Evolutionary conservation across 75 land plant species (phyloP).

Genomic region (Pinus taeda): DNA sequence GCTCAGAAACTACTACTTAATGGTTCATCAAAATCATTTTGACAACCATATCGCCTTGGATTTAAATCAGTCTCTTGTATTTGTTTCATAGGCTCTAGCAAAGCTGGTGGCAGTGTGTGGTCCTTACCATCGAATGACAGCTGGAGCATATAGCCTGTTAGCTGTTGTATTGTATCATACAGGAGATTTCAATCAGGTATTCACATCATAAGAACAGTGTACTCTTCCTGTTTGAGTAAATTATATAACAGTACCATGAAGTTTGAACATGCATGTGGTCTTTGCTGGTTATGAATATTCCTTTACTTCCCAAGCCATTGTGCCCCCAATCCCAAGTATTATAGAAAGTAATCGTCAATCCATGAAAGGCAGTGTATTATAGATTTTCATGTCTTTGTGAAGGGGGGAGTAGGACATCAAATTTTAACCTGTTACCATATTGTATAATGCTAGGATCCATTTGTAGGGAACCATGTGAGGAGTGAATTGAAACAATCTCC

Average conservation of each 20-base stretch:
- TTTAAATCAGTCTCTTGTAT: not conserved
- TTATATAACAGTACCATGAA: not conserved
- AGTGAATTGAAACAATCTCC: no score
- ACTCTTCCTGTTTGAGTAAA: not conserved
- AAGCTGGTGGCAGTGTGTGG: constrained; percentile 96
- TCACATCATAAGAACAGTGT: not conserved
- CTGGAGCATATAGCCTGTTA: constrained; percentile 94
- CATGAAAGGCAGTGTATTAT: no score
- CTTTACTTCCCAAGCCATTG: no score
- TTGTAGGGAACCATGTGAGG: no score
- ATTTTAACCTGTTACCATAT: no score
- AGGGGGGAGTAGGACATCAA: no score
- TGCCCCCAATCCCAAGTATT: no score
- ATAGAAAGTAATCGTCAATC: no score
- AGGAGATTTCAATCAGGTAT: constrained; percentile 97
- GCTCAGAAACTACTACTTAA: not conserved
- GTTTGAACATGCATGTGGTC: not conserved
- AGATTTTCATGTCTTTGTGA: no score
- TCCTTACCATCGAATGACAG: constrained; percentile 98
- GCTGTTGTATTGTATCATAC: constrained; percentile 99
- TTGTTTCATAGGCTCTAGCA: constrained; percentile 69
- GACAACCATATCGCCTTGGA: not conserved
- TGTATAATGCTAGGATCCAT: no score
- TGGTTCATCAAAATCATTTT: not conserved
- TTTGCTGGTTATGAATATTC: not conserved